A percentile compares a stretch with the other conserved stretches of the same genome.
These are phyloP conservation scores for Tetrapisispora phaffii DNA, from an alignment of 805 yeast genomes.

Conservation along the genomic window DNA sequence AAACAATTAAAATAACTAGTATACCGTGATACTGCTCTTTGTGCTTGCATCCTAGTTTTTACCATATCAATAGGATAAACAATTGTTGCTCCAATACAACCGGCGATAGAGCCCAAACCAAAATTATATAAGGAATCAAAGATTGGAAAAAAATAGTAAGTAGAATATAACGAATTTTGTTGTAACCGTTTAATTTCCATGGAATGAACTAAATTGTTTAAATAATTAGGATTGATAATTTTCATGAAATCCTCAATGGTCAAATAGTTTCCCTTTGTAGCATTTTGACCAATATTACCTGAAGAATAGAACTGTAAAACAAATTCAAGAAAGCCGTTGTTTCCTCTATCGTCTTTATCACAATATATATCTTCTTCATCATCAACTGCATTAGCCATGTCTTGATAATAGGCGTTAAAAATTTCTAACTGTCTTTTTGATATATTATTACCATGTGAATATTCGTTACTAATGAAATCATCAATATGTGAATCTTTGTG, in stretches of 20 bases:
- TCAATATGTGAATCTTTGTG: constrained; percentile 23
- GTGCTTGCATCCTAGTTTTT: constrained; percentile 96
- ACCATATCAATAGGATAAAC: constrained; percentile 95
- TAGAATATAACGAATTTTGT: constrained; percentile 25
- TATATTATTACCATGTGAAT: constrained; percentile 15
- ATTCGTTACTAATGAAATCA: constrained; percentile 22
- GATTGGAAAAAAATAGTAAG: constrained; percentile 45
- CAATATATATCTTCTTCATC: constrained; percentile 8
- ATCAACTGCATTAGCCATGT: constrained; percentile 16
- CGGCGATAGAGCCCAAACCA: constrained; percentile 86
- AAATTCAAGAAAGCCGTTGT: constrained; percentile 10
- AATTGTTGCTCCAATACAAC: constrained; percentile 95
- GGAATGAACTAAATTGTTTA: constrained; percentile 28
- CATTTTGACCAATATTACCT: constrained; percentile 8
- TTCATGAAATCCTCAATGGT: constrained; percentile 34
- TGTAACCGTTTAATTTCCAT: constrained; percentile 23
- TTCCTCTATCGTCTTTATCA: constrained; percentile 5
- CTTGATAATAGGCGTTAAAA: constrained; percentile 23
- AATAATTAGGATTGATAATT: constrained; percentile 33
- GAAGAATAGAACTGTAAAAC: constrained; percentile 6
- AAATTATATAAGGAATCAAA: constrained; percentile 85
- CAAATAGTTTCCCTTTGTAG: constrained; percentile 18
- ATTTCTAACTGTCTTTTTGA: constrained; percentile 14
- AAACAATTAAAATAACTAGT: constrained; percentile 81
- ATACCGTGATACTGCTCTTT: constrained; percentile 60